Base-by-base conservation (phyloP, 495 filamentous ascomycete species). In the Talaromyces wortmannii region DNA sequence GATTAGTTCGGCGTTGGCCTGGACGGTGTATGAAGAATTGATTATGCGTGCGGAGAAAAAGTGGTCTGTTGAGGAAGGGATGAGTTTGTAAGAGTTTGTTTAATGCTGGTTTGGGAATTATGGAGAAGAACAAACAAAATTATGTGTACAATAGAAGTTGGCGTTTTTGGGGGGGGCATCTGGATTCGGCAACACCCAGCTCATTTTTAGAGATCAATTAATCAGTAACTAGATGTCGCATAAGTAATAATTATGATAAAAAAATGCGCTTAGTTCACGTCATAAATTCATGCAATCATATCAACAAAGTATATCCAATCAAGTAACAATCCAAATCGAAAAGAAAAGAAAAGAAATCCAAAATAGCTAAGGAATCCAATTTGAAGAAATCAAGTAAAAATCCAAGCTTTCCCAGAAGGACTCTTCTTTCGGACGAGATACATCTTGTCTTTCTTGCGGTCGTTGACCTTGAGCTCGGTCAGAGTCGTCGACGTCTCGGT, bases 11-110 rank as follows among this genome's bases (percentile, higher is more conserved):
- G 95, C 94, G 30, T 76, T 97, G 57, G 91, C 91, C 7, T 99
- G 94, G 94, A 96, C 92, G 16, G 76, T 96, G 18, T 99, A 99
- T 64, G 94, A 99, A 73, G 92, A 96, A 67, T 68, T 97, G 55
- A 85, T 99, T 58, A 72, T 92, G 16, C 67, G 78, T 45, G 90
- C 87, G 12, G 90, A 95, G 73, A 78, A 67, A 50, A 78, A 76
- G 15, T 86, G 84, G 78, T 69, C 69, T 17, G 58, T 59, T 13
- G 63, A 70, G 18, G 60, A 57, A 32, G 59, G 70, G 50, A 65
- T 67, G 44, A 47, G 53, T 12, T 45, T 68, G 17, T 68, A 17
- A 16, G 61, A 46, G 1, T 23, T 23, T 23, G 1, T 23, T 23
- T 23, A 23, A 23, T 23, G 23, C 23, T 23, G 23, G n/a, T n/a